phyloP scores from a whole-genome alignment of 345 rosid species.

The Raphanus sativus region DNA sequence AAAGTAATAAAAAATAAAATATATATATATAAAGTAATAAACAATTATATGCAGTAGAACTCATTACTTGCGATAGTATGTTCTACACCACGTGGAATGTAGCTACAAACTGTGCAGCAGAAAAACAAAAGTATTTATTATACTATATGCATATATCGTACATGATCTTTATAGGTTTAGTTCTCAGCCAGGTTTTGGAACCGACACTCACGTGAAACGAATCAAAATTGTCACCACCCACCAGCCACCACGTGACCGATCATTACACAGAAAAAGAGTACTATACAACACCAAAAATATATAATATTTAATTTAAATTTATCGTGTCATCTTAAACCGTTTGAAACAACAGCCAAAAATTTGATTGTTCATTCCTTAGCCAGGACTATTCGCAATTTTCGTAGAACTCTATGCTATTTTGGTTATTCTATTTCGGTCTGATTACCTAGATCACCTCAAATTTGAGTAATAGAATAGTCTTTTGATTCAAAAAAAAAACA shows the following conservation, averaged over 20 bases:
- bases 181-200: conserved; percentile 10
- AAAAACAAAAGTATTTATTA: background rate
- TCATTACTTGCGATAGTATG: background rate
- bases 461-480: no score
- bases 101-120: background rate
- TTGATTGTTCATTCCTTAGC: no score
- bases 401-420: no score
- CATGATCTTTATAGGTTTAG: conserved; percentile 7
- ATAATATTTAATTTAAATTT: background rate
- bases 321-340: background rate
- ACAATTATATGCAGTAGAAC: background rate
- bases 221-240: conserved; percentile 25
- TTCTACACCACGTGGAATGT: background rate
- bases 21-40: background rate
- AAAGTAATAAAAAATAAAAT: no score
- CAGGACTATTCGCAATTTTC: no score
- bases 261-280: background rate
- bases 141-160: background rate
- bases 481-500: no score
- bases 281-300: conserved; percentile 1
- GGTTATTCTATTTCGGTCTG: no score
- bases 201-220: conserved; percentile 24
- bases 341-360: no score
- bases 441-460: no score
- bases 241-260: conserved; percentile 24